These are phyloP conservation scores for Chrysanthemum makinoi DNA, from an alignment of 129 eudicot species.

Conservation along the genomic window DNA sequence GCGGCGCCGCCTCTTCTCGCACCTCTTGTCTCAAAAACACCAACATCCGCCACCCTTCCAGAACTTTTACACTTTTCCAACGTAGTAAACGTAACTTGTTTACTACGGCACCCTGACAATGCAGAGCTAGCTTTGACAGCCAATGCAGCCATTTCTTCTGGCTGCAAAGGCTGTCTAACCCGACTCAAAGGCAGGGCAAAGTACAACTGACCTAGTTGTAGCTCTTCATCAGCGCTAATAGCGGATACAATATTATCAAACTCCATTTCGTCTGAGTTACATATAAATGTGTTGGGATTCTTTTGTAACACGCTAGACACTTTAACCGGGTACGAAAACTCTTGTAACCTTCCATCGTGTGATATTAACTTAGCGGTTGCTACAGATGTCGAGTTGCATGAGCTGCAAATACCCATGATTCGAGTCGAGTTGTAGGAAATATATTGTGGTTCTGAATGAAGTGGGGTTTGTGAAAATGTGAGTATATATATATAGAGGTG, in stretches of 20 bases:
- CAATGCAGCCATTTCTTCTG: conserved; percentile 97
- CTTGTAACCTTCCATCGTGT: conserved; percentile 75
- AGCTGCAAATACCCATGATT: conserved; percentile 79
- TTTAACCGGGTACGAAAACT: conserved; percentile 71
- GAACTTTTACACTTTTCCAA: conserved; percentile 36
- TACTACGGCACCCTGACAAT: conserved; percentile 61
- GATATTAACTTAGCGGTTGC: conserved; percentile 68
- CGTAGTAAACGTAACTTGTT: conserved; percentile 27
- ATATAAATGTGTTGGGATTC: conserved; percentile 64
- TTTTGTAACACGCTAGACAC: conserved; percentile 60
- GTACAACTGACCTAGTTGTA: conserved; percentile 74
- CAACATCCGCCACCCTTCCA: conserved; percentile 49
- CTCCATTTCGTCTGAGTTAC: conserved; percentile 96
- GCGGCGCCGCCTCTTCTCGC: conserved; percentile 27
- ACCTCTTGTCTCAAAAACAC: conserved; percentile 14
- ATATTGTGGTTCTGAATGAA: background rate
- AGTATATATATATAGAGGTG: conserved; percentile 26
- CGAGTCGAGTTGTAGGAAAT: background rate
- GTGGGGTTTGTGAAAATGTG: background rate
- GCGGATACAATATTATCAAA: conserved; percentile 73
- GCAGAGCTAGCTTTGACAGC: conserved; percentile 95
- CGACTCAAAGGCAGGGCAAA: conserved; percentile 72
- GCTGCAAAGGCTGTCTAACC: conserved; percentile 50
- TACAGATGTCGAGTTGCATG: conserved; percentile 58
- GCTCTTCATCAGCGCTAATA: conserved; percentile 55